Evolutionary conservation across 768 basidiomycete genomes (phyloP).

Genomic region (Multifurca ochricompacta): DNA sequence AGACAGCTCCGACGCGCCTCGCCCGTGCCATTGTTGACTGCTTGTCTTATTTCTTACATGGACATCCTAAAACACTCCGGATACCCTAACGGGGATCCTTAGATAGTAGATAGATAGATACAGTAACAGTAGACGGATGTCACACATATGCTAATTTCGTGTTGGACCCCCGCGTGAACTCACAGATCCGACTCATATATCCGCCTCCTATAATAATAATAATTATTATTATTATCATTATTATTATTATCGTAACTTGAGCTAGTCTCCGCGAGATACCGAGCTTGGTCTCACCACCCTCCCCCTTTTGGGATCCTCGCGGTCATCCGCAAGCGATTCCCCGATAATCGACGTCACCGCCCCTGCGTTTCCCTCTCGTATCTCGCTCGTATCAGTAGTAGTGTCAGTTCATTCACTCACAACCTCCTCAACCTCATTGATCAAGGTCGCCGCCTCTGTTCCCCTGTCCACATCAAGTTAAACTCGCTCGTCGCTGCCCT

Average conservation of each 20-base stretch:
- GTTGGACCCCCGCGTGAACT: conserved; percentile 10
- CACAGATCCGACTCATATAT: conserved; percentile 10
- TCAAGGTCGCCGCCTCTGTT: conserved; percentile 8
- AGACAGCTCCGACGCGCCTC: conserved; percentile 18
- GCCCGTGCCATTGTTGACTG: conserved; percentile 17
- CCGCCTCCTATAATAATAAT: conserved; percentile 19
- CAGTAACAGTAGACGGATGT: conserved; percentile 1
- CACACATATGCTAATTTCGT: conserved; percentile 16
- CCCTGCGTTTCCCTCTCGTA: conserved; percentile 13
- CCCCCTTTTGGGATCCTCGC: conserved; percentile 7
- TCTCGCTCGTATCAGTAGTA: conserved; percentile 9
- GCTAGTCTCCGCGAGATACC: conserved; percentile 11
- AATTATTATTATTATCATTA: no score
- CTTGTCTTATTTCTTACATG: conserved; percentile 11
- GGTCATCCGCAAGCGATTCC: conserved; percentile 11
- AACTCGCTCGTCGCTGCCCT: conserved; percentile 15
- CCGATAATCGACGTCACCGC: conserved; percentile 20
- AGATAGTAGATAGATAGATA: conserved; percentile 2
- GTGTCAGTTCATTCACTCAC: no score
- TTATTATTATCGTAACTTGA: conserved; percentile 6
- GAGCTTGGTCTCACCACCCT: conserved; percentile 10
- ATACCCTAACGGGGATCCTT: conserved; percentile 10
- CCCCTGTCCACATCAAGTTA: conserved; percentile 20
- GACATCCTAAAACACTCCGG: conserved; percentile 3
- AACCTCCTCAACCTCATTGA: not conserved